Evolutionary conservation across 1,139 yeast genomes (phyloP).

Genomic region (Protomyces macrosporus): DNA sequence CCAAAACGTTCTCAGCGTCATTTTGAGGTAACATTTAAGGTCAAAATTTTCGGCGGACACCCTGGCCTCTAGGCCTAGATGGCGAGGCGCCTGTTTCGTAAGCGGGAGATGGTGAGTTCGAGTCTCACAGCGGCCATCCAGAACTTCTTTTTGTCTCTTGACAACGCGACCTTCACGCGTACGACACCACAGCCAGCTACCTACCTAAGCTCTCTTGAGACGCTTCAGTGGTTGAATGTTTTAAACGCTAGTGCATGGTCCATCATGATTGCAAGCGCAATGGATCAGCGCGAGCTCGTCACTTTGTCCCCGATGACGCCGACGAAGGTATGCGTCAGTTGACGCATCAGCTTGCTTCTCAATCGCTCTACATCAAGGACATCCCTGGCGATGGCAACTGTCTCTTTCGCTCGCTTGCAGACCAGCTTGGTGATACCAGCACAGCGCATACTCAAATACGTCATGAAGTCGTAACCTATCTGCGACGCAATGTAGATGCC

Average conservation of each 20-base stretch:
- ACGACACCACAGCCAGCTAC: no score
- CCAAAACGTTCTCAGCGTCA: background rate
- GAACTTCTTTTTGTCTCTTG: background rate
- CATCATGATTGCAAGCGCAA: no score
- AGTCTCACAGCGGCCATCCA: background rate
- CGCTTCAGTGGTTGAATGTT: no score
- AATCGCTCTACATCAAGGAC: slow-evolving; percentile 41
- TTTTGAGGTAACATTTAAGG: background rate
- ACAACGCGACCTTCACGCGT: no score
- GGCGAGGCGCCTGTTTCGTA: slow-evolving; percentile 3
- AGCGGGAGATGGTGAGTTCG: slow-evolving; percentile 1
- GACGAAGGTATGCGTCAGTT: slow-evolving; percentile 6
- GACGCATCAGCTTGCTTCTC: slow-evolving; percentile 36
- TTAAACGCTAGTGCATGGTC: no score
- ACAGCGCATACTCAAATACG: slow-evolving; percentile 38
- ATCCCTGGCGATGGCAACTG: slow-evolving; percentile 46
- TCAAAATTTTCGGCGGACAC: background rate
- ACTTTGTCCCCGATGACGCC: slow-evolving; percentile 5
- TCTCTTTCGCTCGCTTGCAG: slow-evolving; percentile 43
- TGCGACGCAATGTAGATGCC: slow-evolving; percentile 34
- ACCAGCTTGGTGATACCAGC: slow-evolving; percentile 41
- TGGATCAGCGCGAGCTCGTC: background rate
- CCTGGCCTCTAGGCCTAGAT: background rate
- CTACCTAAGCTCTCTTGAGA: no score
- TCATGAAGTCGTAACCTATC: slow-evolving; percentile 37